A percentile compares a stretch with the other conserved stretches of the same genome.
Evolutionary conservation across 257 asterid genomes (phyloP).

Genomic region (Lycium ferocissimum): DNA sequence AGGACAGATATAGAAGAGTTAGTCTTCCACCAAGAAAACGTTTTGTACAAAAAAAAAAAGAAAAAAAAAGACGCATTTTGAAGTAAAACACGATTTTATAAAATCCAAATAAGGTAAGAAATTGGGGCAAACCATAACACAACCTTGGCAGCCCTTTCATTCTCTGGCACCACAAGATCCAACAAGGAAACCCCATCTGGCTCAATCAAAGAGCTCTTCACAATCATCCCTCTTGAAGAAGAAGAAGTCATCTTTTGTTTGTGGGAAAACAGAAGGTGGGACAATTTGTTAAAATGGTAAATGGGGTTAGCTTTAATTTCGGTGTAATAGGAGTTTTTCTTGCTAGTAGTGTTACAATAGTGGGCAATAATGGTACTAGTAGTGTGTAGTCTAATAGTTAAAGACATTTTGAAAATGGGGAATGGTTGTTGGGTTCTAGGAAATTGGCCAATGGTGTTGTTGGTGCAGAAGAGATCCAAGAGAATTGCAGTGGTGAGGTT

Average conservation of each 20-base stretch:
- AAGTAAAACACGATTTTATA: too few relatives aligned
- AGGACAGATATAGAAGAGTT: too few relatives aligned
- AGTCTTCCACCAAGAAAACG: too few relatives aligned
- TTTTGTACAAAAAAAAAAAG: too few relatives aligned
- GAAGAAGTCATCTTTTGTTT: conserved; percentile 50
- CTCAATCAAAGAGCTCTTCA: conserved; percentile 75
- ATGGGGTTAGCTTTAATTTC: conserved; percentile 53
- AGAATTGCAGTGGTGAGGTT: neutral
- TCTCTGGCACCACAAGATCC: conserved; percentile 77
- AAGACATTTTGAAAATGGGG: conserved; percentile 51
- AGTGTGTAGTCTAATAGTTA: conserved; percentile 56
- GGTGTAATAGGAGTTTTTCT: conserved; percentile 34
- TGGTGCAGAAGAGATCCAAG: neutral
- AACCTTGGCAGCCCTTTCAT: conserved; percentile 45
- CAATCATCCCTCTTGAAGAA: conserved; percentile 36
- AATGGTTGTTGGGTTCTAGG: neutral
- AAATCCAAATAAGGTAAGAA: too few relatives aligned
- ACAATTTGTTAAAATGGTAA: conserved; percentile 51
- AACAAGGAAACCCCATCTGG: conserved; percentile 85
- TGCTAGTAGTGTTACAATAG: conserved; percentile 33
- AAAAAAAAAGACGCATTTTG: too few relatives aligned
- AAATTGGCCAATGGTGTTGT: neutral
- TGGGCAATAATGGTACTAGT: conserved; percentile 31
- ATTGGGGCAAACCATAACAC: neutral
- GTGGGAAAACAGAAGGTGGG: conserved; percentile 47